Evolutionary conservation across 805 yeast genomes (phyloP).

Genomic region (Saturnispora diversa): DNA sequence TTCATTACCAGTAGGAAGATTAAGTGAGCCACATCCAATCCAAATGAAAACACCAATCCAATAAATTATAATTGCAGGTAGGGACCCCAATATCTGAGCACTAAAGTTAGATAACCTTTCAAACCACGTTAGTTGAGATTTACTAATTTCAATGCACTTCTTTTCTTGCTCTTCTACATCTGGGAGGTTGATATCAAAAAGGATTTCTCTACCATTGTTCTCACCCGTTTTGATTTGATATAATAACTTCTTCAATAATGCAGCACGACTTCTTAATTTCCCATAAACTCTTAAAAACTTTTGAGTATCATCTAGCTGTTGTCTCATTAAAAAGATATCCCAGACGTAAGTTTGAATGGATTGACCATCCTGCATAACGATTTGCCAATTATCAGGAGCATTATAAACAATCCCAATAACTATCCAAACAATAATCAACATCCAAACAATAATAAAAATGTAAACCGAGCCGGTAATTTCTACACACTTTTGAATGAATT

Average conservation of each 20-base stretch:
- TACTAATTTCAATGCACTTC: constrained; percentile 15
- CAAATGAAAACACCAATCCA: constrained; percentile 35
- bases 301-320: constrained; percentile 27
- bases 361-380: constrained; percentile 36
- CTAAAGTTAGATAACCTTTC: constrained; percentile 26
- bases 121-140: constrained; percentile 29
- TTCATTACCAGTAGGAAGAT: constrained; percentile 24
- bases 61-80: constrained; percentile 27
- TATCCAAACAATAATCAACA: not conserved
- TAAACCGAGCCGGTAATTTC: not conserved
- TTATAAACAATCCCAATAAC: constrained; percentile 15
- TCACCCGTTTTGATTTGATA: not conserved
- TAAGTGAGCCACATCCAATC: constrained; percentile 24
- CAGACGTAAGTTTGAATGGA: constrained; percentile 34
- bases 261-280: constrained; percentile 27
- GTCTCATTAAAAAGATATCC: constrained; percentile 35
- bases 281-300: constrained; percentile 24
- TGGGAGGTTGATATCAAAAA: not conserved
- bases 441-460: not conserved
- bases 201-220: not conserved
- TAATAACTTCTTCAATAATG: constrained; percentile 18
- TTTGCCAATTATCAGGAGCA: constrained; percentile 33
- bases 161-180: constrained; percentile 10
- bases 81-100: constrained; percentile 28
- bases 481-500: not conserved